These are phyloP conservation scores for Zygnema circumcarinatum DNA, from an alignment of 139 green algal species.

Conservation along the genomic window DNA sequence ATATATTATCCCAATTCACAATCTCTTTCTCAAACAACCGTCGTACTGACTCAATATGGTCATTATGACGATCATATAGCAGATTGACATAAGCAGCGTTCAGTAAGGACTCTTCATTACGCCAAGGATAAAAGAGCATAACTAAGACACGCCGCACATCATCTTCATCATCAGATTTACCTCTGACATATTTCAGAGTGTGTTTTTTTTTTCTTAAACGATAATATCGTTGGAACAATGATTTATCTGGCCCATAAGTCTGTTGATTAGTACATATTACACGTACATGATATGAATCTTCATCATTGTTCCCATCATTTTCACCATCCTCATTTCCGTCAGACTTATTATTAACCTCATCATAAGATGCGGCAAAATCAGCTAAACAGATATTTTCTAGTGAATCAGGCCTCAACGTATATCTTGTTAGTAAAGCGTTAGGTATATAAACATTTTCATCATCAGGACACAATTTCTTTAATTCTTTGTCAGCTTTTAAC, in stretches of 20 bases:
- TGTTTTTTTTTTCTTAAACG: neutral
- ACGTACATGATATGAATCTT: neutral
- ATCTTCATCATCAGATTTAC: neutral
- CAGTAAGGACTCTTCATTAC: neutral
- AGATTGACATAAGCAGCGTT: neutral
- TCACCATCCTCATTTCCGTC: neutral
- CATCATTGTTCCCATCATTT: neutral
- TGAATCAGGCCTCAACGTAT: neutral
- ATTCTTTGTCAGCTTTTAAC: neutral
- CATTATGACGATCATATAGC: neutral
- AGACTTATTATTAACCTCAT: neutral
- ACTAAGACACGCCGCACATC: neutral
- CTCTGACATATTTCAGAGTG: neutral
- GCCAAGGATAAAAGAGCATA: neutral
- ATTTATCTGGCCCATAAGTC: neutral
- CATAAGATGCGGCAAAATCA: neutral
- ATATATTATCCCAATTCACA: neutral
- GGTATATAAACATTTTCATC: neutral
- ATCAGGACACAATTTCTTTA: neutral
- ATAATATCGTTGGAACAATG: neutral
- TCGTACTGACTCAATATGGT: neutral
- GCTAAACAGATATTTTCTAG: constrained; percentile 4
- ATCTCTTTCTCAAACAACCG: neutral
- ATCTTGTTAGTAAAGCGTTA: constrained; percentile 23
- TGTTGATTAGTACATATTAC: neutral